Conservation (phyloP, 495 filamentous ascomycete species). For the Aspergillus ostianus region DNA sequence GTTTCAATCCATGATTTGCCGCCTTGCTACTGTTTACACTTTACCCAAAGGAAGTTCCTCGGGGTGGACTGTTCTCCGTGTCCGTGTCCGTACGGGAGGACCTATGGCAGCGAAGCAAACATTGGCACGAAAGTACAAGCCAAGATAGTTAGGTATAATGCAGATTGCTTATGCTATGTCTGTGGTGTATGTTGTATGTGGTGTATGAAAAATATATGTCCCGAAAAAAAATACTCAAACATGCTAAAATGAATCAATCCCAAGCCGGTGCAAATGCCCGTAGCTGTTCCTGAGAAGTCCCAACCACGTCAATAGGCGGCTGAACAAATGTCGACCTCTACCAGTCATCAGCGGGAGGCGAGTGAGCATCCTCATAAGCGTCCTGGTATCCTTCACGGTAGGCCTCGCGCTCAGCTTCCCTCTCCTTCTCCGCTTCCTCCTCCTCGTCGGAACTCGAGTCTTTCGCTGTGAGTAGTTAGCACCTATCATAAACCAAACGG, state of each 20-base stretch:
- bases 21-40: too few relatives aligned
- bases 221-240: neutral
- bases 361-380: constrained; percentile 1
- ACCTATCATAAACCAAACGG: neutral
- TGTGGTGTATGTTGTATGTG: neutral
- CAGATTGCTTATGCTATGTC: neutral
- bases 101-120: too few relatives aligned
- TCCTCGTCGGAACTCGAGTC: constrained; percentile 6
- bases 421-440: constrained; percentile 9
- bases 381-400: neutral
- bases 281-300: too few relatives aligned
- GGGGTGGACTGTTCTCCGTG: too few relatives aligned
- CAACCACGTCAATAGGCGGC: too few relatives aligned
- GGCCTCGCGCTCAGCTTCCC: neutral
- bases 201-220: neutral
- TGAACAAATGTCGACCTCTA: neutral
- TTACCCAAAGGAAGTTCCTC: too few relatives aligned
- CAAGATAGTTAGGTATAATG: neutral
- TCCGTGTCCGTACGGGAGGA: too few relatives aligned
- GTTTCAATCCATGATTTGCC: too few relatives aligned
- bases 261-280: neutral
- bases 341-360: constrained; percentile 3
- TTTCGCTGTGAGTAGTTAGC: constrained; percentile 10
- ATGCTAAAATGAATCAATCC: neutral
- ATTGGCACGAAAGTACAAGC: too few relatives aligned